These are phyloP conservation scores for Mesembryanthemum crystallinum DNA, from an alignment of 148 eudicot genomes.

Conservation along the genomic window DNA sequence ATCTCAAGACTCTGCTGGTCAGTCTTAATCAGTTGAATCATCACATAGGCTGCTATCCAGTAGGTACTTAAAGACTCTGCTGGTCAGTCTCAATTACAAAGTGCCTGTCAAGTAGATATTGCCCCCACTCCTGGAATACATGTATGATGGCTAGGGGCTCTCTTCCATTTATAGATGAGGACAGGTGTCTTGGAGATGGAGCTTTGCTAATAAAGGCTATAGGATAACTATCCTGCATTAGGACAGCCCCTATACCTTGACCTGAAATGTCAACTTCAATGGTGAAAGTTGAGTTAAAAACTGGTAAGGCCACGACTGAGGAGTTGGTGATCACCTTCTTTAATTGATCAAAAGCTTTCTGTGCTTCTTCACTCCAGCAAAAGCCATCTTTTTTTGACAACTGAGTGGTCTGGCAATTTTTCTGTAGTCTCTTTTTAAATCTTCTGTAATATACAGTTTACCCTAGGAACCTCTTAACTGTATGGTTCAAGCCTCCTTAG, in stretches of 20 bases:
- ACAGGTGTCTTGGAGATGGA: background rate
- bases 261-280: background rate
- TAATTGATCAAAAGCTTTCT: background rate
- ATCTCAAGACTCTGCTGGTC: too few relatives aligned
- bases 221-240: background rate
- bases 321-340: background rate
- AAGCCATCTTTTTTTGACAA: background rate
- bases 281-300: background rate
- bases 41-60: too few relatives aligned
- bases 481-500: too few relatives aligned
- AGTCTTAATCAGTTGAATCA: too few relatives aligned
- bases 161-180: constrained; percentile 5
- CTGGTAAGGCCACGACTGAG: background rate
- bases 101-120: background rate
- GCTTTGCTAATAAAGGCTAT: background rate
- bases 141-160: background rate
- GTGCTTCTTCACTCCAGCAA: background rate
- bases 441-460: background rate
- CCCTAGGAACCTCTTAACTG: background rate
- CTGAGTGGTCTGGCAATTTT: background rate
- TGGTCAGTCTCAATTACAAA: background rate
- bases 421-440: background rate
- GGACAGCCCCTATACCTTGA: background rate
- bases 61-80: background rate
- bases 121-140: background rate